phyloP scores from a whole-genome alignment of 2,329 filamentous ascomycete species.

The Calonectria fujianensis region DNA sequence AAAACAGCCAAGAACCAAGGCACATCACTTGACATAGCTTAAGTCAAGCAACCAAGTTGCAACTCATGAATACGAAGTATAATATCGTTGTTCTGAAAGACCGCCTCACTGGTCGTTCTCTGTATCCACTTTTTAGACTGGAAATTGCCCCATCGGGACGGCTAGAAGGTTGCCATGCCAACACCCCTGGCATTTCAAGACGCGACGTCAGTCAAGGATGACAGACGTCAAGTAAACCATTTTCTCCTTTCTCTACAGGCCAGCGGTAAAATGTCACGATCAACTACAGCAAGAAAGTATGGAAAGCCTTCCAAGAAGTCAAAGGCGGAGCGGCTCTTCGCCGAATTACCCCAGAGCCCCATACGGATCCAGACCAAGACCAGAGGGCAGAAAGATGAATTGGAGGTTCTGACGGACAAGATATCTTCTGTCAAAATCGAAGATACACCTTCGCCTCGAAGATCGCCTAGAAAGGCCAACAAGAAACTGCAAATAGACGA shows the following conservation, averaged over 20 bases:
- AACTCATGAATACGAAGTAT: not conserved
- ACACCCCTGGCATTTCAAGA: not conserved
- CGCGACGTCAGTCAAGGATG: slow-evolving; percentile 9
- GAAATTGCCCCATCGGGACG: slow-evolving; percentile 24
- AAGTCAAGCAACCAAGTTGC: not conserved
- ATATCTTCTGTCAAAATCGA: slow-evolving; percentile 58
- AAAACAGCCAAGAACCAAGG: not conserved
- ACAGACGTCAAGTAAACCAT: slow-evolving; percentile 10
- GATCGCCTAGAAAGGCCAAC: slow-evolving; percentile 44
- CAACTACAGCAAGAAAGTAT: slow-evolving; percentile 68
- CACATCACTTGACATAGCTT: not conserved
- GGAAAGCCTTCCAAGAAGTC: slow-evolving; percentile 69
- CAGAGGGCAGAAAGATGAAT: slow-evolving; percentile 47
- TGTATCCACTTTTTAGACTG: not conserved
- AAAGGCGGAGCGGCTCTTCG: slow-evolving; percentile 69
- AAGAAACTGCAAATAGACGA: slow-evolving; percentile 33
- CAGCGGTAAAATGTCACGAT: slow-evolving; percentile 66
- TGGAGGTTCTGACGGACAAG: slow-evolving; percentile 60
- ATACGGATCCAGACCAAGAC: slow-evolving; percentile 57
- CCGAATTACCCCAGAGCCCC: slow-evolving; percentile 71
- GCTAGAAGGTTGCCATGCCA: slow-evolving; percentile 31
- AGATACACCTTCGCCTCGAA: slow-evolving; percentile 41
- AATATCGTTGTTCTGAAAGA: slow-evolving; percentile 16
- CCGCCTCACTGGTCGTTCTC: not conserved
- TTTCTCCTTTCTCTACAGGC: not conserved